These are phyloP conservation scores for Pelargonium cotyledonis DNA, from an alignment of 441 rosid genomes.

Conservation along the genomic window DNA sequence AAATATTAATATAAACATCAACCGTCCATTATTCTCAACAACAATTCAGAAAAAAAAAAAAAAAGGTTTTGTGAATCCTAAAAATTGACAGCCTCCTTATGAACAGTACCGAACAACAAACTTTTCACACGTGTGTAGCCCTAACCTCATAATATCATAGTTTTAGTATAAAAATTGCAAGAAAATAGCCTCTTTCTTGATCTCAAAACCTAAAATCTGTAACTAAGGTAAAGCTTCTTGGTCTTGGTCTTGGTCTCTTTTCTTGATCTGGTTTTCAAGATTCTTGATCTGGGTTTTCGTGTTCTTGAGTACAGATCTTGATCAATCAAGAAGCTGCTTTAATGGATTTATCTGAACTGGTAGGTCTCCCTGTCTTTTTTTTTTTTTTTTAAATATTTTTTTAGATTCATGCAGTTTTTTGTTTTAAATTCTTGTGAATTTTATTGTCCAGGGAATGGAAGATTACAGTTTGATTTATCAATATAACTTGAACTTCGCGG, in stretches of 20 bases:
- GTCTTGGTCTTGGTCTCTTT: background rate
- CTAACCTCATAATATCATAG: background rate
- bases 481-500: background rate
- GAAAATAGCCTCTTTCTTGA: background rate
- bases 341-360: background rate
- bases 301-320: too few species aligned
- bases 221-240: background rate
- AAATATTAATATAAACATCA: background rate
- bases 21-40: background rate
- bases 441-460: background rate
- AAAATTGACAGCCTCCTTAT: background rate
- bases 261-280: background rate
- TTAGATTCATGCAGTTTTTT: background rate
- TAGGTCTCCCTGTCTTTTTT: background rate
- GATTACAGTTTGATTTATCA: background rate
- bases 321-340: too few species aligned
- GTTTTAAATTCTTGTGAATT: background rate
- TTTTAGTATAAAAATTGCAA: background rate
- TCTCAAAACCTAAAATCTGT: background rate
- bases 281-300: background rate
- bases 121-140: slow-evolving; percentile 3
- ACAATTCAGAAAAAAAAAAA: background rate
- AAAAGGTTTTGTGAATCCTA: background rate
- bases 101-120: background rate
- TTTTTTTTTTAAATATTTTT: background rate